Conservation (phyloP, 2,329 filamentous ascomycete species). For the Phialemonium atrogriseum region DNA sequence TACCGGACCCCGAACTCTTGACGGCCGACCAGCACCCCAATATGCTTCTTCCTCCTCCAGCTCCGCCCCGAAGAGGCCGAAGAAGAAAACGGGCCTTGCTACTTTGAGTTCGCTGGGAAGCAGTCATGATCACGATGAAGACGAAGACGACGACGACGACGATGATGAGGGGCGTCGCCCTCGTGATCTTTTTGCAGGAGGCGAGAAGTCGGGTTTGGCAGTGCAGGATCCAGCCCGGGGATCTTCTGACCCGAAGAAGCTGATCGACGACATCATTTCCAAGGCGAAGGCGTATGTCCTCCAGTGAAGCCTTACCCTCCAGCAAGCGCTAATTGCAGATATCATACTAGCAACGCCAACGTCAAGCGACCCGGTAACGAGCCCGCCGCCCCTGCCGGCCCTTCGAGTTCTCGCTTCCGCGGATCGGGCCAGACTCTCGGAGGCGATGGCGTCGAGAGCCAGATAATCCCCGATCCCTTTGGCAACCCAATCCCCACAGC, state of each 20-base stretch:
- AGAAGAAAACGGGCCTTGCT: constrained; percentile 52
- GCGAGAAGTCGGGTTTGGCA: constrained; percentile 71
- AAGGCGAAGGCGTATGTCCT: constrained; percentile 49
- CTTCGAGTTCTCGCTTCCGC: constrained; percentile 50
- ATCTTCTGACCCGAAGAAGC: constrained; percentile 40
- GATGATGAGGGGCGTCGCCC: constrained; percentile 50
- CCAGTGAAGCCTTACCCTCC: constrained; percentile 1
- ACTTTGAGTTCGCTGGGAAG: constrained; percentile 50
- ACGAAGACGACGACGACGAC: constrained; percentile 50
- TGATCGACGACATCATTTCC: constrained; percentile 56
- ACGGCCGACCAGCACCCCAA: constrained; percentile 49
- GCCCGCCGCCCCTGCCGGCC: constrained; percentile 36
- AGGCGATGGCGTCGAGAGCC: constrained; percentile 66
- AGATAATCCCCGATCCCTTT: constrained; percentile 55
- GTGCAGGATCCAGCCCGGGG: constrained; percentile 52
- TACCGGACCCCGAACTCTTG: constrained; percentile 54
- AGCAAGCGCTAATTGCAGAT: constrained; percentile 19
- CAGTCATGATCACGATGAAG: constrained; percentile 46
- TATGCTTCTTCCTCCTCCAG: constrained; percentile 24
- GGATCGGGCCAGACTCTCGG: constrained; percentile 70
- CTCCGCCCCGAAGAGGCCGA: constrained; percentile 29
- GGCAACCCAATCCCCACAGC: constrained; percentile 21
- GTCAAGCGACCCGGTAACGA: constrained; percentile 11
- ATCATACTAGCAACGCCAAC: constrained; percentile 52
- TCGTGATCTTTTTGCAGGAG: constrained; percentile 71